phyloP scores from a whole-genome alignment of 345 rosid species.

The Bretschneidera sinensis region DNA sequence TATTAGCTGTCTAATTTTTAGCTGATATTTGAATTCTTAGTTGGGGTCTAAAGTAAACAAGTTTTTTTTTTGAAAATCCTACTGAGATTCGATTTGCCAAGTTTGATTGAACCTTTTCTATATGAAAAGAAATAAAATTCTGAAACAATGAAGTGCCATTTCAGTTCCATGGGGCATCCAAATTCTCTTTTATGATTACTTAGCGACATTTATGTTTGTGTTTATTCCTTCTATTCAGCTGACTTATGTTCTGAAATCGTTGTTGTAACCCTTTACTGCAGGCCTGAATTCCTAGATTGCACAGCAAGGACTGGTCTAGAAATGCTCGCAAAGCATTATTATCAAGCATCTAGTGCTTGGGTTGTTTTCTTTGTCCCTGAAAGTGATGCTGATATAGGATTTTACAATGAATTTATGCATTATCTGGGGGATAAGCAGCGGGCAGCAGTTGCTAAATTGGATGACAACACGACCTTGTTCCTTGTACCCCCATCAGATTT shows the following conservation, averaged over 20 bases:
- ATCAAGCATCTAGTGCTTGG: constrained; percentile 91
- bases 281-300: constrained; percentile 94
- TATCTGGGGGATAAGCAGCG: constrained; percentile 92
- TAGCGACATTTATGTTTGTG: too few relatives aligned
- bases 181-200: too few relatives aligned
- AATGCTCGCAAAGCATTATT: constrained; percentile 92
- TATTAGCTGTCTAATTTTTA: background rate
- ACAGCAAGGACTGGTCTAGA: constrained; percentile 94
- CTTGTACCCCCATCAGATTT: constrained; percentile 97
- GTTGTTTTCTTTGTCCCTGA: constrained; percentile 92
- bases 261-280: constrained; percentile 25
- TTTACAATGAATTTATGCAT: constrained; percentile 87
- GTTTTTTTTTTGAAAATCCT: too few relatives aligned
- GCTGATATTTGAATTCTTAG: background rate
- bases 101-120: too few relatives aligned
- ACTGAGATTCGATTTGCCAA: too few relatives aligned
- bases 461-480: constrained; percentile 83
- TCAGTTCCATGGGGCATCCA: background rate
- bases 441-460: constrained; percentile 91
- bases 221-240: too few relatives aligned
- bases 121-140: too few relatives aligned
- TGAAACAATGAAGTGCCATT: too few relatives aligned
- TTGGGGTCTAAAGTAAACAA: too few relatives aligned
- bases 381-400: constrained; percentile 79
- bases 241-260: too few relatives aligned